Base-by-base conservation (phyloP, 1,284 basidiomycete species). In the Amylostereum areolatum region DNA sequence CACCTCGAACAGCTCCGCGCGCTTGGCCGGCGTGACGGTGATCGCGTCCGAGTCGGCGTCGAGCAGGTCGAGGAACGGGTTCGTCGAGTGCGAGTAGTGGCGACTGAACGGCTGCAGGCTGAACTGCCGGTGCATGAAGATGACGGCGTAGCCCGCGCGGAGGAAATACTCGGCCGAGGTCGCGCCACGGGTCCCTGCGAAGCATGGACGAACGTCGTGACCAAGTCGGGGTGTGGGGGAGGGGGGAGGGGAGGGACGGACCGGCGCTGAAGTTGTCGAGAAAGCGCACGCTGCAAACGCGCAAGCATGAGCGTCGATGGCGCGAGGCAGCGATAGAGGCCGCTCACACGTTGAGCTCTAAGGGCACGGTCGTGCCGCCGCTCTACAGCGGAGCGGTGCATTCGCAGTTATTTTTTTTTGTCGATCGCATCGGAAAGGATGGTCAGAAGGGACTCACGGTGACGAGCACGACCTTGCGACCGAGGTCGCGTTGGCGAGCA, bases 91-190 rank as follows among this genome's bases (percentile, higher is more conserved):
- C 6, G 92, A 95, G 70, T 98, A 99, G 65, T 97, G 96, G 45
- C 96, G 74, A 59, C 91, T 95, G 73, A 95, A 99, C 0, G 97
- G 96, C 56, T 96, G 92, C 33, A 99, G 81, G 57, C 93, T 97
- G 74, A 97, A 96, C 66, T 97, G 92, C 7, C 96, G 79, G 68
- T 97, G 94, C 81, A 99, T 89, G 70, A 99, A 99, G 62, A 99
- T 95, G 64, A 99, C 97, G 25, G 95, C 94, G 71, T 99, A 99
- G 54, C 89, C 89, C 2, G 89, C 83, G 59, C 84, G 80, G 50
- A 99, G 79, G 66, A 99, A 97, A 73, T 99, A 97, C 69, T 99
- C 96, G 1, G 96, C 96, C 3, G 95, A 98, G 0, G 96, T 95
- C 30, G 97, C 92, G 34, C 97, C 96, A 63, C 96, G 81, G 11